Evolutionary conservation across 192 early-diverging fungal genomes (phyloP).

Genomic region (Umbelopsis sp.): DNA sequence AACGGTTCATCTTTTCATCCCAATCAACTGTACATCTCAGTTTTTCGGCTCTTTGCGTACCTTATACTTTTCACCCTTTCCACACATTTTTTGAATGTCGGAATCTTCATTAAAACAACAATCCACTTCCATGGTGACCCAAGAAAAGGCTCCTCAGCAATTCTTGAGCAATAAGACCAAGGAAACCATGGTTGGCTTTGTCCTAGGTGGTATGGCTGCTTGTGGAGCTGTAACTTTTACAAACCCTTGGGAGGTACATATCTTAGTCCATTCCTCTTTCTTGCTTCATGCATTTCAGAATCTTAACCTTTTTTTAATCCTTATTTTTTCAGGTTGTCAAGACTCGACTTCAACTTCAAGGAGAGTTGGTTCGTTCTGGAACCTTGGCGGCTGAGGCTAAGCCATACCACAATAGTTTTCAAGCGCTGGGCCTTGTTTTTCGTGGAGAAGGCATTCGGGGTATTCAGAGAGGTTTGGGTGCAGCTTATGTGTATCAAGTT

Average conservation of each 20-base stretch:
- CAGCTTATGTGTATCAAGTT: conserved; percentile 91
- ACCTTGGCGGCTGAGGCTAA: conserved; percentile 37
- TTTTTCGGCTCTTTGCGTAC: too few species aligned
- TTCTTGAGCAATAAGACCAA: conserved; percentile 20
- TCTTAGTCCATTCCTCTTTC: not conserved
- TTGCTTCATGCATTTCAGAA: not conserved
- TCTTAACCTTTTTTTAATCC: too few species aligned
- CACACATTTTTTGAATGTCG: conserved; percentile 1
- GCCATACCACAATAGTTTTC: conserved; percentile 77
- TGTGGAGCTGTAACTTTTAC: conserved; percentile 93
- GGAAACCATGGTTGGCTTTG: conserved; percentile 58
- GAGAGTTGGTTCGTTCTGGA: conserved; percentile 68
- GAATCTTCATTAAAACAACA: conserved; percentile 3
- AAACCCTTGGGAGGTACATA: conserved; percentile 87
- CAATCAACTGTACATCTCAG: too few species aligned
- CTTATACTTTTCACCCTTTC: not conserved
- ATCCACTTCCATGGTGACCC: not conserved
- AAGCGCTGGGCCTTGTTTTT: conserved; percentile 75
- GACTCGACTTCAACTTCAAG: conserved; percentile 92
- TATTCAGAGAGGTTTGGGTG: conserved; percentile 83
- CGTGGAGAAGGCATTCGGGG: conserved; percentile 84
- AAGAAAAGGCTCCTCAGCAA: not conserved
- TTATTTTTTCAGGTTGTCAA: conserved; percentile 76
- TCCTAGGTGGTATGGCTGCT: conserved; percentile 82
- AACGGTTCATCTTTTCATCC: conserved; percentile 3